Evolutionary conservation across 257 asterid genomes (phyloP).

Genomic region (Solanum verrucosum): DNA sequence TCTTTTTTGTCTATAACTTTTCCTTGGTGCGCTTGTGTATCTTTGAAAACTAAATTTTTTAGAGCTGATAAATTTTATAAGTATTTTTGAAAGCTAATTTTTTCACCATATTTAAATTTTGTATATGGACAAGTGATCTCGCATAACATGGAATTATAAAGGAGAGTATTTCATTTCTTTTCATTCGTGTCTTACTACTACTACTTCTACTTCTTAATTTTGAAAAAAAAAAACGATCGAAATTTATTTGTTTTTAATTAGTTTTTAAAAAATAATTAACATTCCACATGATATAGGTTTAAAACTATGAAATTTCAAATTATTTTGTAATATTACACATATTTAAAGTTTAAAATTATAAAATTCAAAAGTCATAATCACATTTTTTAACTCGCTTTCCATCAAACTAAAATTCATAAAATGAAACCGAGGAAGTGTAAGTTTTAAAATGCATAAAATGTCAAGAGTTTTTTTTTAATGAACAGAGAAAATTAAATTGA

Average conservation of each 20-base stretch:
- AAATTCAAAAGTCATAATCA: background rate
- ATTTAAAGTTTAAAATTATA: background rate
- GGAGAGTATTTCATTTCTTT: background rate
- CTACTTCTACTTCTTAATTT: background rate
- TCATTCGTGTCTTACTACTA: background rate
- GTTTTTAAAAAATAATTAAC: no score
- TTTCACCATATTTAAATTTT: no score
- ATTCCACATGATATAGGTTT: background rate
- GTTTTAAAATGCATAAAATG: background rate
- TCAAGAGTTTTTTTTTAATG: background rate
- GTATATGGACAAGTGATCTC: background rate
- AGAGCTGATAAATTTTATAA: background rate
- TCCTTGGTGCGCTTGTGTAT: background rate
- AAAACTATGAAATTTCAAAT: no score
- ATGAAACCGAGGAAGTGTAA: background rate
- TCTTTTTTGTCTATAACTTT: background rate
- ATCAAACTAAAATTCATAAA: no score
- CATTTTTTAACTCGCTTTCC: background rate
- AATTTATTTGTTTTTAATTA: background rate
- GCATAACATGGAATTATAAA: background rate
- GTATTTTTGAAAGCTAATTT: background rate
- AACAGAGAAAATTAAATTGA: no score
- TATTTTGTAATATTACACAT: background rate
- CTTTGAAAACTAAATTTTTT: no score
- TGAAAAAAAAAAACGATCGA: fast-evolving